Percentiles rank a stretch among this genome's conserved stretches.
Conservation (phyloP, 1,284 basidiomycete species). For the Trichosporon sp. region DNA sequence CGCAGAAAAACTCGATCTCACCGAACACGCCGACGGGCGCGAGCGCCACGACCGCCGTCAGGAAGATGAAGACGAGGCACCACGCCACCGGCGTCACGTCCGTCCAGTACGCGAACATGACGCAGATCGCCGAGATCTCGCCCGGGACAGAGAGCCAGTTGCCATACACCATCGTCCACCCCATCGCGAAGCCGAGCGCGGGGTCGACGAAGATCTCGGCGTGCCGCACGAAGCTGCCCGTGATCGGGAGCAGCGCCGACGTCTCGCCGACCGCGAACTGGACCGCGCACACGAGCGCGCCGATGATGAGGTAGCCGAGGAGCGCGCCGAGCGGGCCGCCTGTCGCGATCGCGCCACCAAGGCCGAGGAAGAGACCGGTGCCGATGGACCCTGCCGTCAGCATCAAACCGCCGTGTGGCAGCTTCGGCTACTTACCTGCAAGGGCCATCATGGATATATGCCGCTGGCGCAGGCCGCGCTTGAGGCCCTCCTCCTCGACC, state of each 20-base stretch:
- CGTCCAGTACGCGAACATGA: conserved; percentile 28
- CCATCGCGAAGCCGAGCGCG: conserved; percentile 32
- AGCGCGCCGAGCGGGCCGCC: conserved; percentile 48
- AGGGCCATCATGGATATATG: conserved; percentile 37
- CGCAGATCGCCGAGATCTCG: conserved; percentile 26
- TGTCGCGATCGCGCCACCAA: conserved; percentile 55
- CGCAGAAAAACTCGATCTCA: conserved; percentile 60
- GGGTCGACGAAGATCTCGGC: conserved; percentile 31
- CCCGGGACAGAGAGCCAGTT: conserved; percentile 29
- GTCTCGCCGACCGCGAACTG: conserved; percentile 31
- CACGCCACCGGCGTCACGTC: conserved; percentile 19
- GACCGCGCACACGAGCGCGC: conserved; percentile 28
- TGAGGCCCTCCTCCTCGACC: conserved; percentile 23
- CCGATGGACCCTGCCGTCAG: conserved; percentile 24
- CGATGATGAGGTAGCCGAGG: conserved; percentile 24
- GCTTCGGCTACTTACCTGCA: conserved; percentile 19
- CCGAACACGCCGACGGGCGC: conserved; percentile 23
- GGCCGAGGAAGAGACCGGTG: conserved; percentile 75
- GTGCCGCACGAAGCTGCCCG: conserved; percentile 29
- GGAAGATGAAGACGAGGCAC: conserved; percentile 24
- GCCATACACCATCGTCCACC: conserved; percentile 31
- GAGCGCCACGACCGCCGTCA: conserved; percentile 19
- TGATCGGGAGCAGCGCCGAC: conserved; percentile 25
- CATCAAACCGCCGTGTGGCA: no score
- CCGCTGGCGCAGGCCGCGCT: conserved; percentile 26